These are phyloP conservation scores for Kodamaea hsintzibuensis DNA, from an alignment of 805 yeast species.

Conservation along the genomic window DNA sequence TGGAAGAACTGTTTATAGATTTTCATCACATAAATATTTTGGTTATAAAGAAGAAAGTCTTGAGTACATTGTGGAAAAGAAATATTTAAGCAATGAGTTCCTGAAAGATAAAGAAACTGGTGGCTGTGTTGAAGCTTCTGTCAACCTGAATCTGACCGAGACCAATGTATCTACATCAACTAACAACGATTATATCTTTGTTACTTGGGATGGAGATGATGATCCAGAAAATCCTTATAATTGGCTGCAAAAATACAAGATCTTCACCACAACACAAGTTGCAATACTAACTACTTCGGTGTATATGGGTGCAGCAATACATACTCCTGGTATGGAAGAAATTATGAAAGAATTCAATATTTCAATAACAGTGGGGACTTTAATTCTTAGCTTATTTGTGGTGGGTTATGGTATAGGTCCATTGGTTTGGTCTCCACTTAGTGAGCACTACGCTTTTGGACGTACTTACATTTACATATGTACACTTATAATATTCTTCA, in stretches of 20 bases:
- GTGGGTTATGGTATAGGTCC: slow-evolving; percentile 66
- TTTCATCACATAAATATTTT: no score
- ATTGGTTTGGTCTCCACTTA: slow-evolving; percentile 56
- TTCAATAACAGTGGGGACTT: slow-evolving; percentile 43
- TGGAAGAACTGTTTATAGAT: no score
- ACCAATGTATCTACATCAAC: no score
- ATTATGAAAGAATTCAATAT: slow-evolving; percentile 48
- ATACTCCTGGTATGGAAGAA: slow-evolving; percentile 50
- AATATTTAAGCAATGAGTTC: no score
- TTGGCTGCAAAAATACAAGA: slow-evolving; percentile 50
- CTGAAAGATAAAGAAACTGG: no score
- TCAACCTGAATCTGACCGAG: no score
- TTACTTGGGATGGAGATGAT: slow-evolving; percentile 40
- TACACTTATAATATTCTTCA: slow-evolving; percentile 47
- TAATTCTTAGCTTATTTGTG: slow-evolving; percentile 56
- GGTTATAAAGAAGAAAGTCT: no score
- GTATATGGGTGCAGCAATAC: slow-evolving; percentile 59
- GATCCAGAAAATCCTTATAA: slow-evolving; percentile 59
- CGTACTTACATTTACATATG: slow-evolving; percentile 50
- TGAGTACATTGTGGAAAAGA: no score
- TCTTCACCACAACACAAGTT: slow-evolving; percentile 38
- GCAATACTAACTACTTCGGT: slow-evolving; percentile 49
- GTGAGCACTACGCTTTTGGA: slow-evolving; percentile 56
- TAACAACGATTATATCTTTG: no score
- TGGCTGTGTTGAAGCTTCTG: no score